Base-by-base conservation (phyloP, 176 grass and related monocot genomes). In the Saccharum officinarum region DNA sequence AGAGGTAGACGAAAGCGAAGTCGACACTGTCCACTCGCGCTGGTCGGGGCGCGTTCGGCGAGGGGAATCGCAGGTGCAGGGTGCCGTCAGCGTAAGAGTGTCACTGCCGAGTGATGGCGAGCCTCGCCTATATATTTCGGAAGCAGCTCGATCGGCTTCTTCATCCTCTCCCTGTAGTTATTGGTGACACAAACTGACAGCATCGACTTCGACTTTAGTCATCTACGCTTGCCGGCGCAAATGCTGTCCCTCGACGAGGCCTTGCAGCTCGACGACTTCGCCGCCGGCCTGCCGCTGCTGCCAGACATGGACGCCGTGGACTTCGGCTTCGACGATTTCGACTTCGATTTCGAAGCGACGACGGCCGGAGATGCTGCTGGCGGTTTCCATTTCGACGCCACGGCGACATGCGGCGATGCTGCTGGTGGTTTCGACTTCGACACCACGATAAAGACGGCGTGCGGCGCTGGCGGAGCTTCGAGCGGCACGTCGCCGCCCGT, bases 161-260 rank as follows among this genome's bases (percentile, higher is more conserved):
- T 69, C 70, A 33, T 81, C 78, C 42, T 6, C 50, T 31, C 77
- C 1, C 28, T 41, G 6, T 17, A 86, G 44, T 22, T 79, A n/a
- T n/a, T n/a, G n/a, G 16, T 83, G 17, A 17, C 5, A 47, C 50
- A 4, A 22, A 55, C 52, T 22, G 20, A 14, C 20, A 65, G 5
- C 6, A 18, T 67, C 34, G 18, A 57, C 45, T 1, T 18, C 49
- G 2, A 2, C 1, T 14, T n/a, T n/a, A 54, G 52, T 57, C 52
- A 14, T 54, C n/a, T 28, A 55, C 76, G 16, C 12, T 6, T 8
- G 4, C 3, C 31, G 3, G 18, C 6, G 5, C 5, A 22, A 62
- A 88, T 85, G 81, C 0, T 76, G 77, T 78, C 92, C 10, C 6
- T 91, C 52, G 62, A 91, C 10, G 84, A 88, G 77, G 81, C 40